These are phyloP conservation scores for Debaryomyces fabryi DNA, from an alignment of 1,139 yeast genomes.

Conservation along the genomic window DNA sequence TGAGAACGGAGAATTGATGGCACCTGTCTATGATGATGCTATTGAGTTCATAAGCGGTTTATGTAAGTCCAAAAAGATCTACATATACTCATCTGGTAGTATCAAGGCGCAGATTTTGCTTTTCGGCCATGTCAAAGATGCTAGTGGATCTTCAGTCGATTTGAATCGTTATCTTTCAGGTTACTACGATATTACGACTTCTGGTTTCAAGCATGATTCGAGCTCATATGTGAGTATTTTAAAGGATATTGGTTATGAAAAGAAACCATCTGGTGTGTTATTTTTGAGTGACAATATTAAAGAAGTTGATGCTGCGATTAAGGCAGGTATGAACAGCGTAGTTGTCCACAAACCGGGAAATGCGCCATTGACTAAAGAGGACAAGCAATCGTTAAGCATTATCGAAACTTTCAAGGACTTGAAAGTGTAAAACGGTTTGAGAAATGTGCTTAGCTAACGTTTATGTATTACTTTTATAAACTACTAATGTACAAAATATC, in stretches of 20 bases:
- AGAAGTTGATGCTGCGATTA: slow-evolving; percentile 72
- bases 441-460: neutral
- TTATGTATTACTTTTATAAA: slow-evolving; percentile 1
- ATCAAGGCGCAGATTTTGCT: slow-evolving; percentile 81
- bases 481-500: slow-evolving; percentile 17
- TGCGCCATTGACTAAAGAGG: slow-evolving; percentile 47
- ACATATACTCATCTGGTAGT: slow-evolving; percentile 91
- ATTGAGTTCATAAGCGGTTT: slow-evolving; percentile 53
- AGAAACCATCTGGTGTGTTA: slow-evolving; percentile 39
- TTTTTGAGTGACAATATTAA: slow-evolving; percentile 76
- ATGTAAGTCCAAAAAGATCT: slow-evolving; percentile 39
- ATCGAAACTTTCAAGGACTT: slow-evolving; percentile 24
- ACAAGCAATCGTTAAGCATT: slow-evolving; percentile 21
- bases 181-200: slow-evolving; percentile 83
- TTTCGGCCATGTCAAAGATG: slow-evolving; percentile 60
- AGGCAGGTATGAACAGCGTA: slow-evolving; percentile 61
- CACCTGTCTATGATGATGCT: slow-evolving; percentile 81
- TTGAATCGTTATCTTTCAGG: slow-evolving; percentile 59
- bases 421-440: slow-evolving; percentile 4
- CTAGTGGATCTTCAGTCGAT: slow-evolving; percentile 37
- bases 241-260: slow-evolving; percentile 38
- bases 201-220: slow-evolving; percentile 69
- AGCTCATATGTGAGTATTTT: slow-evolving; percentile 63
- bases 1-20: slow-evolving; percentile 67
- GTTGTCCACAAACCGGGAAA: slow-evolving; percentile 81